Base-by-base conservation (phyloP, 2,329 filamentous ascomycete species). In the Monilinia vaccinii-corymbosi region DNA sequence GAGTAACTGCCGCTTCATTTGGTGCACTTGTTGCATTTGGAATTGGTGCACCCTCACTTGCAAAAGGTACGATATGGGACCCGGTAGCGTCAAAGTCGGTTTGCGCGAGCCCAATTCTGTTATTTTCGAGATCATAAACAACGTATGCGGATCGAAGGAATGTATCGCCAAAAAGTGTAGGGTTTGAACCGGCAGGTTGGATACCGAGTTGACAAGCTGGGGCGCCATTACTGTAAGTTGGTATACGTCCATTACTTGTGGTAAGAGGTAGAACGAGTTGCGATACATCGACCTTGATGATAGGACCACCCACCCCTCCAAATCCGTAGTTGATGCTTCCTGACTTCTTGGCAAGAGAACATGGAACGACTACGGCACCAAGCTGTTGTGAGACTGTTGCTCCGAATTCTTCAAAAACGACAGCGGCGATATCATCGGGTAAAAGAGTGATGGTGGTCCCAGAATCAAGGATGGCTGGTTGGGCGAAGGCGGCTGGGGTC, bases 391-490 rank as follows among this genome's bases (percentile, higher is more conserved):
- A 74, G 48, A 76, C 77, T 32, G 77, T 73, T 34, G 80, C 78
- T 58, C 75, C 76, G 9, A 83, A 61, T 66, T 75, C 69, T 56
- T 71, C 60, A 68, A 74, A 75, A 38, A 85, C 73, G 36, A 71
- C 65, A 32, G 73, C 63, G 61, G 82, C 79, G 61, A 88, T 72
- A 36, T 75, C 68, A 61, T 81, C 74, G 3, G 87, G 87, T 2
- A 91, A 78, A 63, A 86, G 83, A 71, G 81, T 86, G 59, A 88
- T 75, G 46, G 83, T 87, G 63, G 82, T 86, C 60, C 87, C 87
- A 16, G 82, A 85, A 72, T 88, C 85, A 31, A 88, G 77, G 53
- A 85, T 78, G 34, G 81, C 77, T 32, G 77, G 71, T 10, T 76
- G 70, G 0, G 84, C 72, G 44, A 73, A 74, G 61, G 67, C 65